Conservation (phyloP, 345 rosid genomes). For the Physaria fendleri region DNA sequence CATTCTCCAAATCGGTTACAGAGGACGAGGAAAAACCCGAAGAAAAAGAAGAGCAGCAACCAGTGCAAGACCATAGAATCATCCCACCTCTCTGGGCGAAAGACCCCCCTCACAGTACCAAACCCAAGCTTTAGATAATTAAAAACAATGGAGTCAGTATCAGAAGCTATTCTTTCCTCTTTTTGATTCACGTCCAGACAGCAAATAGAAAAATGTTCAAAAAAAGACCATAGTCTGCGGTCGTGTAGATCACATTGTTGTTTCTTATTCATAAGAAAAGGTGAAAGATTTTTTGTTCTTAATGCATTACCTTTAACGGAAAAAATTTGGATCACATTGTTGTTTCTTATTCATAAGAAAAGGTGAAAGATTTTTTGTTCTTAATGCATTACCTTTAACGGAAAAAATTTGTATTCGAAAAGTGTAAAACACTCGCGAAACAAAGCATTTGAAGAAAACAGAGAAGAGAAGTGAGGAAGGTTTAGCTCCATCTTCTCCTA, state of each 20-base stretch:
- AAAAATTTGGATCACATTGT: not conserved
- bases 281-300: not conserved
- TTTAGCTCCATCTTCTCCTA: too few species aligned
- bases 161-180: conserved; percentile 2
- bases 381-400: not conserved
- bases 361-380: not conserved
- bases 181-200: not conserved
- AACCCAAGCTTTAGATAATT: conserved; percentile 43
- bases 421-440: too few species aligned
- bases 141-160: not conserved
- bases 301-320: too few species aligned
- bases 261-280: not conserved
- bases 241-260: not conserved
- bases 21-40: conserved; percentile 33
- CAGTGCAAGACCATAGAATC: conserved; percentile 44
- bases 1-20: conserved; percentile 53
- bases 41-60: conserved; percentile 40
- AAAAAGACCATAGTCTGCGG: not conserved
- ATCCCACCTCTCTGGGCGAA: conserved; percentile 65
- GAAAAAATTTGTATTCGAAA: too few species aligned
- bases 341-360: not conserved
- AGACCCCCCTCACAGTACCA: conserved; percentile 36
- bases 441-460: too few species aligned
- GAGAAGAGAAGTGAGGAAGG: too few species aligned
- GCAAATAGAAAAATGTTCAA: not conserved